Base-by-base conservation (phyloP, 768 basidiomycete species). In the Exsudoporus frostii region DNA sequence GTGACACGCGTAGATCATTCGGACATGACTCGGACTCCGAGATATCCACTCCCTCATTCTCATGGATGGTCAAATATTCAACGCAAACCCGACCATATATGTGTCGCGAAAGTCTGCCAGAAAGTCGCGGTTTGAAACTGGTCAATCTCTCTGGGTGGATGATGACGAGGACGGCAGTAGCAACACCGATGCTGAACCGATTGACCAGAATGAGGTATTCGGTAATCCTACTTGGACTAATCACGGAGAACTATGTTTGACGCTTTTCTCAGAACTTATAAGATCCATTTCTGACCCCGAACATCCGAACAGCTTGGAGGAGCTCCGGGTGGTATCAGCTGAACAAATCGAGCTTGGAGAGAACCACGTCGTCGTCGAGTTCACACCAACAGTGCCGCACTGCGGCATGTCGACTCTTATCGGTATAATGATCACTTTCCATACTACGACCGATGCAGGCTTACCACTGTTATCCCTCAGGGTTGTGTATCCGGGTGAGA, bases 321-420 rank as follows among this genome's bases (percentile, higher is more conserved):
- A 98, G 65, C 85, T 99, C 9, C 86, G 90, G 22, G 97, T 99
- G 34, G 95, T 99, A 38, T 96, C 92, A 43, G 83, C 85, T 7
- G 85, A 91, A 10, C 95, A 98, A 64, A 86, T 98, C 53, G 72
- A 74, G 13, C 72, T 88, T 36, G 71, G 63, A 32, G 65, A 72
- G n/a, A 88, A 93, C 57, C 79, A 79, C 48, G 76, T 99, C 47
- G 75, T 81, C 33, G 86, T 99, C 57, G 93, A 96, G 65, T 95
- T 98, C 65, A 98, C 97, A 6, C 96, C 97, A 4, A 98, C 97
- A 0, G 92, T 97, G 15, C 96, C 97, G 10, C 95, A 98, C 65
- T 98, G 96, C 58, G 93, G 93, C 45, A 93, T 94, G 92, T 95
- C 93, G 10, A 98, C 95, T 3, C 75, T 98, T 47, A 98, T 99